Percentiles rank a stretch among this genome's conserved stretches.
Evolutionary conservation across 805 yeast genomes (phyloP).

Genomic region (Saccharomycopsis babjevae): DNA sequence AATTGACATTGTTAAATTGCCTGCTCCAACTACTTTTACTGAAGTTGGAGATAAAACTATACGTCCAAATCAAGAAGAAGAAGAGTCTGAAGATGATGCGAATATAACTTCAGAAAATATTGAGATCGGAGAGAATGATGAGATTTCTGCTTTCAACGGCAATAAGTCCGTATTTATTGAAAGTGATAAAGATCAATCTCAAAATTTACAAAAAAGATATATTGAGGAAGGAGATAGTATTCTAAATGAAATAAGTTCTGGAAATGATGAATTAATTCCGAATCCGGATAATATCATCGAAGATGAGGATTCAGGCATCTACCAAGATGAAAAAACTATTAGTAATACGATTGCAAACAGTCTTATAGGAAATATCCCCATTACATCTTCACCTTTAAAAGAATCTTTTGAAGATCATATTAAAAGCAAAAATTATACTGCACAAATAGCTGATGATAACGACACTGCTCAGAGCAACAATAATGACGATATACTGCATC

Average conservation of each 20-base stretch:
- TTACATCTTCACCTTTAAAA: constrained; percentile 18
- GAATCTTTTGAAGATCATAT: neutral
- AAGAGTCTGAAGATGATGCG: neutral
- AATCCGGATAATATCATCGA: neutral
- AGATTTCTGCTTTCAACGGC: neutral
- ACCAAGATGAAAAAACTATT: constrained; percentile 15
- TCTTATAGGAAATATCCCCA: constrained; percentile 13
- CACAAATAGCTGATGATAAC: neutral
- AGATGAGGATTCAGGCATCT: constrained; percentile 15
- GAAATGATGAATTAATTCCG: constrained; percentile 6
- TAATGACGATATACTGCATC: neutral
- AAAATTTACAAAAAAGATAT: neutral
- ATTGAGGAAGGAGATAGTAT: constrained; percentile 2
- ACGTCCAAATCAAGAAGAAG: neutral
- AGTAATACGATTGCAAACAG: constrained; percentile 15
- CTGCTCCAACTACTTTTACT: neutral
- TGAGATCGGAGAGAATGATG: neutral
- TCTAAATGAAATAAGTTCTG: neutral
- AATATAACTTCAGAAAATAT: neutral
- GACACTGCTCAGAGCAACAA: neutral
- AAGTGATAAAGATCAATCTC: neutral
- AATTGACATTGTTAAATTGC: neutral
- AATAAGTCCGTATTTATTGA: neutral
- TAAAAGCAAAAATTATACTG: neutral
- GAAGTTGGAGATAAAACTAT: constrained; percentile 14